Conservation (phyloP, 805 yeast genomes). For the Phaffomyces opuntiae region DNA sequence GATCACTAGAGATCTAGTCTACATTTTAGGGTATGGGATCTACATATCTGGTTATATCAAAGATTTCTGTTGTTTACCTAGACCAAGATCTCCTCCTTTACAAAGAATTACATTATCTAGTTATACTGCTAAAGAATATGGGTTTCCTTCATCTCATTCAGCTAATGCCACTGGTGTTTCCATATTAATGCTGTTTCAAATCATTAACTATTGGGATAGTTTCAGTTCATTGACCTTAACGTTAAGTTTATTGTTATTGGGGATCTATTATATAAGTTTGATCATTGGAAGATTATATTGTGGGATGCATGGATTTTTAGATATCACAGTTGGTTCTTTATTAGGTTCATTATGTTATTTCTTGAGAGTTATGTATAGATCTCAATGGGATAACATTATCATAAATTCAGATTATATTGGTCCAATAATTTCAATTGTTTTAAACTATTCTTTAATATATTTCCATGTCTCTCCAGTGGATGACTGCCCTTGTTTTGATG, state of each 20-base stretch:
- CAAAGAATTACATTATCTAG: slow-evolving; percentile 84
- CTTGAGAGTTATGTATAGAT: slow-evolving; percentile 36
- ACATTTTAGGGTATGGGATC: slow-evolving; percentile 51
- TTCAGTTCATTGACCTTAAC: slow-evolving; percentile 10
- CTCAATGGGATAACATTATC: slow-evolving; percentile 40
- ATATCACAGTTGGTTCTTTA: slow-evolving; percentile 56
- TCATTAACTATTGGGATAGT: slow-evolving; percentile 8
- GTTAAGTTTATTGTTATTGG: slow-evolving; percentile 20
- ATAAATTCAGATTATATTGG: slow-evolving; percentile 19
- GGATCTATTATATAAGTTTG: slow-evolving; percentile 51
- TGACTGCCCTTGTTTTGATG: slow-evolving; percentile 94
- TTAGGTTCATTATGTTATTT: slow-evolving; percentile 52
- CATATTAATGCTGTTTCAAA: slow-evolving; percentile 34
- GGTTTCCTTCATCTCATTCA: slow-evolving; percentile 91
- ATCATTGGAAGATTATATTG: slow-evolving; percentile 82
- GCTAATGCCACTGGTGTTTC: slow-evolving; percentile 89
- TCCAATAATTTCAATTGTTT: slow-evolving; percentile 31
- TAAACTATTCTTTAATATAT: slow-evolving; percentile 47
- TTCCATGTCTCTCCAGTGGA: slow-evolving; percentile 82
- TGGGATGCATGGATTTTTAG: slow-evolving; percentile 95
- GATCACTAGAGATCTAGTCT: slow-evolving; percentile 63
- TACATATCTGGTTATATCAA: slow-evolving; percentile 68
- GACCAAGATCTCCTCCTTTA: slow-evolving; percentile 90
- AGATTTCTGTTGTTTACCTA: slow-evolving; percentile 82
- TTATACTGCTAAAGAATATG: slow-evolving; percentile 90